Evolutionary conservation across 495 filamentous ascomycete species (phyloP).

Genomic region (Margaritispora aquatica): DNA sequence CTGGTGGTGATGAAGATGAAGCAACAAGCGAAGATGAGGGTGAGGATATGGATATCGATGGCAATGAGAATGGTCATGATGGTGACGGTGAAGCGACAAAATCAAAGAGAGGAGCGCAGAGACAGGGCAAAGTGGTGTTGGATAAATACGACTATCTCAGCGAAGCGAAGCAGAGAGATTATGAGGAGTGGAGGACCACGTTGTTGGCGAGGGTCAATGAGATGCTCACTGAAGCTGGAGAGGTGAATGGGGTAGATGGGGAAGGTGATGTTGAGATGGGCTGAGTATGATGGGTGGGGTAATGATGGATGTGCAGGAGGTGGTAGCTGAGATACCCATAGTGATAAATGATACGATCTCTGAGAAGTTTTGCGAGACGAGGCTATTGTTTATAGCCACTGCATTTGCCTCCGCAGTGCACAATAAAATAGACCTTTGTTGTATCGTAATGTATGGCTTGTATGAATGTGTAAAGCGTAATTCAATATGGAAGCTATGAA

Average conservation of each 20-base stretch:
- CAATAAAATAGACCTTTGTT: no score
- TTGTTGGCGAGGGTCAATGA: conserved; percentile 53
- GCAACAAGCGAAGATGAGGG: conserved; percentile 24
- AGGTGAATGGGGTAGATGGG: no score
- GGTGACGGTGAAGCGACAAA: no score
- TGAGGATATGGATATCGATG: conserved; percentile 23
- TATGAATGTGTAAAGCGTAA: no score
- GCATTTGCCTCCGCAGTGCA: no score
- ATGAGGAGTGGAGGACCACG: conserved; percentile 63
- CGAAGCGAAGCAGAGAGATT: conserved; percentile 60
- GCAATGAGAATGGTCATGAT: conserved; percentile 28
- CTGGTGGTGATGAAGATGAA: conserved; percentile 9
- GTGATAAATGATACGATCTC: no score
- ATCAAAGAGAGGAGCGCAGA: conserved; percentile 51
- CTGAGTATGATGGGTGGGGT: no score
- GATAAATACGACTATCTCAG: conserved; percentile 75
- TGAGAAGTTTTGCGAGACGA: no score
- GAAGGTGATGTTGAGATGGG: conserved; percentile 10
- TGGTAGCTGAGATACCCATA: background rate
- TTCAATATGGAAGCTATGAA: no score
- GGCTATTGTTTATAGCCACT: no score
- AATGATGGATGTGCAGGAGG: background rate
- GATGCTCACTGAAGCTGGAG: conserved; percentile 22
- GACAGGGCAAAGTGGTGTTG: conserved; percentile 61
- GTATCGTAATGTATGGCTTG: no score